Base-by-base conservation (phyloP, 805 yeast genomes). In the Candida insectorum region DNA sequence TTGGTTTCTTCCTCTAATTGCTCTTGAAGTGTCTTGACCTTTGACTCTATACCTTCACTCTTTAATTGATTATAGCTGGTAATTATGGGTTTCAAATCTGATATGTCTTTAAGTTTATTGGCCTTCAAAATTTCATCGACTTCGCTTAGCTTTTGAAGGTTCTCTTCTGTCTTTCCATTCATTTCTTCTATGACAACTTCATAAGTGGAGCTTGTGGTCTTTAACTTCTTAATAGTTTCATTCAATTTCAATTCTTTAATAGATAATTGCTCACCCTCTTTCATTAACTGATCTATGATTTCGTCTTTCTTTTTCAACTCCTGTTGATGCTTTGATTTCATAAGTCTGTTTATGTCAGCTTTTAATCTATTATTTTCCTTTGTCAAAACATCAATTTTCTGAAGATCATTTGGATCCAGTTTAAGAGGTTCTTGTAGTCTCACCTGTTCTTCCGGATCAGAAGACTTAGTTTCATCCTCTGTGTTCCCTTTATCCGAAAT, bases 181-280 rank as follows among this genome's bases (percentile, higher is more conserved):
- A 52, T 56, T 12, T 54, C 60, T 8, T 41, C 43, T 26, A 63
- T 45, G n/a, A 50, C 48, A 2, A 41, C 16, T 30, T 65, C 71
- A 13, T 62, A 52, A 16, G 55, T 54, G 7, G 33, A 33, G 40
- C 61, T 63, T 5, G 44, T 35, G 3, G 47, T 25, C 36, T 77
- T 75, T 36, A 88, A 56, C 42, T 71, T 69, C 41, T 84, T 84
- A 31, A 89, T 76, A 0, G 79, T 66, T 25, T 78, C 85, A 44
- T 75, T 78, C 33, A 79, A 69, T 44, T 74, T 76, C 17, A 86
- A 67, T 47, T 91, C 97, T 40, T 76, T 79, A 38, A 71, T 70
- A 0, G 93, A 77, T 24, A 87, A 58, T 16, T 72, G 75, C 41
- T 82, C 80, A 4, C 95, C 95, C 56, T 88, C 96, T 34, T 73